phyloP scores from a whole-genome alignment of 163 green algal genomes.

The Scenedesmus sp. region DNA sequence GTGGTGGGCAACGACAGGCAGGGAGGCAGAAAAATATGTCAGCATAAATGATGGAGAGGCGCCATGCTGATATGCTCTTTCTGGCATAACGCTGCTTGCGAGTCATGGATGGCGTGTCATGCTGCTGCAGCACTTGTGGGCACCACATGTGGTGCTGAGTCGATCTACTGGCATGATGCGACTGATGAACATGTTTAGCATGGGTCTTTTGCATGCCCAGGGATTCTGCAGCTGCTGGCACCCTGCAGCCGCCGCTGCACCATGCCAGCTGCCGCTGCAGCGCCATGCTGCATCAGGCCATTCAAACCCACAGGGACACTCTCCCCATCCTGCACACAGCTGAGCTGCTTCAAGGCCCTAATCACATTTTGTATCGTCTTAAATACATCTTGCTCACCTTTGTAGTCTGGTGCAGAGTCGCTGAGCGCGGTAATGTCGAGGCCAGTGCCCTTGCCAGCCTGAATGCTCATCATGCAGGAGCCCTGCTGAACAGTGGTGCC shows the following conservation, averaged over 20 bases:
- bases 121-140: not conserved
- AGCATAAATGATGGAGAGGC: not conserved
- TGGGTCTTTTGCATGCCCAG: too few relatives aligned
- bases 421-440: conserved; percentile 54
- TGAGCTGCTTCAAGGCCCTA: not conserved
- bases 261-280: not conserved
- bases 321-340: not conserved
- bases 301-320: not conserved
- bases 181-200: too few relatives aligned
- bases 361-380: not conserved
- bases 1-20: not conserved
- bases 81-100: not conserved
- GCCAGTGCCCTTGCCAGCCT: conserved; percentile 44
- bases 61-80: not conserved
- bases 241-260: not conserved
- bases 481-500: conserved; percentile 54
- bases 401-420: conserved; percentile 37
- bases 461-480: conserved; percentile 54
- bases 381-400: not conserved
- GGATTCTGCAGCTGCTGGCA: not conserved
- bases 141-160: too few relatives aligned
- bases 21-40: not conserved
- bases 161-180: too few relatives aligned
- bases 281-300: not conserved
- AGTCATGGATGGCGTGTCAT: not conserved